phyloP scores from a whole-genome alignment of 768 basidiomycete species.

The Hypsizygus marmoreus region DNA sequence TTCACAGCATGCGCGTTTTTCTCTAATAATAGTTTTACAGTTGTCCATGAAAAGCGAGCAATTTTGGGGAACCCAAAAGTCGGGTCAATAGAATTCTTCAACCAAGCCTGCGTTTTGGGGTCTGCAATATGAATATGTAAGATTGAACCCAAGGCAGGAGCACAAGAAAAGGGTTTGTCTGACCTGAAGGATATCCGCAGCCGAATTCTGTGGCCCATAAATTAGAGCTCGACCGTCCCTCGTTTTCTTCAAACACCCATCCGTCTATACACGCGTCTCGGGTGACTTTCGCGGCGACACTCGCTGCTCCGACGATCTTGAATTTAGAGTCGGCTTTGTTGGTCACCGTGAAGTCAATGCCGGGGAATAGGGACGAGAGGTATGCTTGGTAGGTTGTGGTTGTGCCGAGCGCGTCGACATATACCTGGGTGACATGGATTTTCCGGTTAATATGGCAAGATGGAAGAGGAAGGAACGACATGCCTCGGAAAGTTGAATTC shows the following conservation, averaged over 20 bases:
- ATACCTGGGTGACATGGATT: conserved; percentile 55
- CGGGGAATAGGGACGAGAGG: conserved; percentile 79
- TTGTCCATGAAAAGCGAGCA: conserved; percentile 95
- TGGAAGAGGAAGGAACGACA: conserved; percentile 5
- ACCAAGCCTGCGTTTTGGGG: conserved; percentile 90
- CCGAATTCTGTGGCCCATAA: conserved; percentile 50
- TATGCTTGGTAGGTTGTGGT: conserved; percentile 84
- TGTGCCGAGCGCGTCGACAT: conserved; percentile 92
- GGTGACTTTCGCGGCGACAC: conserved; percentile 97
- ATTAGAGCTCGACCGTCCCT: conserved; percentile 18
- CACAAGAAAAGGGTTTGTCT: background rate
- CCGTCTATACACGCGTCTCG: conserved; percentile 86
- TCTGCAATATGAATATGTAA: conserved; percentile 46
- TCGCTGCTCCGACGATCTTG: conserved; percentile 96
- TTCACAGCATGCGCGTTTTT: conserved; percentile 75
- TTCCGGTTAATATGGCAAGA: too few species aligned
- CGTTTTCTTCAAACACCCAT: conserved; percentile 78
- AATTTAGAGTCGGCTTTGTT: conserved; percentile 94
- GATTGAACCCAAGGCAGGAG: background rate
- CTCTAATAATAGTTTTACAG: conserved; percentile 83
- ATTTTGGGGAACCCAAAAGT: conserved; percentile 92
- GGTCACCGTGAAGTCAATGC: conserved; percentile 84
- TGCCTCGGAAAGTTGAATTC: conserved; percentile 80
- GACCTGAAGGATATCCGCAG: conserved; percentile 92
- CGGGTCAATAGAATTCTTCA: conserved; percentile 72